phyloP scores from a whole-genome alignment of 768 basidiomycete genomes.

The Pulveroboletus sp. region DNA sequence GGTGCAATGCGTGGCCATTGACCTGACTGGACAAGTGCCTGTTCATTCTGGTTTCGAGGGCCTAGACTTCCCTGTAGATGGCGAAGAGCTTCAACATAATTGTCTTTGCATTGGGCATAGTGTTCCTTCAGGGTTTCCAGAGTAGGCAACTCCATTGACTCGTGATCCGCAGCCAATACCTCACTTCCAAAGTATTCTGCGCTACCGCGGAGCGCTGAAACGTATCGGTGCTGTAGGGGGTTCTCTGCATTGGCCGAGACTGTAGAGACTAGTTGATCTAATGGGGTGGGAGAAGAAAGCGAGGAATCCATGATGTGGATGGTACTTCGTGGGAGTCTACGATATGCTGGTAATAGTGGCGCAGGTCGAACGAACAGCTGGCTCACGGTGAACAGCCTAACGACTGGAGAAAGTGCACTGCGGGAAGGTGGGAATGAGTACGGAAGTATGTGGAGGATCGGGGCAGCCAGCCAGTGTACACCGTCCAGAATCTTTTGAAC shows the following conservation, averaged over 20 bases:
- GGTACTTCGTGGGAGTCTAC: not conserved
- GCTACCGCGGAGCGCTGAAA: not conserved
- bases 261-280: not conserved
- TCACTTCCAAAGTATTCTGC: not conserved
- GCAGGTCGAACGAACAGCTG: not conserved
- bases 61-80: constrained; percentile 1
- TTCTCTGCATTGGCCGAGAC: not conserved
- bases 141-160: not conserved
- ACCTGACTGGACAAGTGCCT: not conserved
- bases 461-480: not conserved
- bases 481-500: not conserved
- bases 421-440: not conserved
- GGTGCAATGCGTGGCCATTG: constrained; percentile 13
- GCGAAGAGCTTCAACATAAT: not conserved
- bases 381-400: too few species aligned
- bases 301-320: not conserved
- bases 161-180: not conserved
- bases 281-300: not conserved
- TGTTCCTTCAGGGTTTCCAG: not conserved
- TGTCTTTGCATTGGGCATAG: not conserved
- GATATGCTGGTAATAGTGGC: not conserved
- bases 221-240: not conserved
- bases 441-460: too few species aligned
- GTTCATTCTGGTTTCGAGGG: constrained; percentile 11
- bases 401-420: too few species aligned